Conservation (phyloP, 805 yeast genomes). For the Nematodospora valgi region DNA sequence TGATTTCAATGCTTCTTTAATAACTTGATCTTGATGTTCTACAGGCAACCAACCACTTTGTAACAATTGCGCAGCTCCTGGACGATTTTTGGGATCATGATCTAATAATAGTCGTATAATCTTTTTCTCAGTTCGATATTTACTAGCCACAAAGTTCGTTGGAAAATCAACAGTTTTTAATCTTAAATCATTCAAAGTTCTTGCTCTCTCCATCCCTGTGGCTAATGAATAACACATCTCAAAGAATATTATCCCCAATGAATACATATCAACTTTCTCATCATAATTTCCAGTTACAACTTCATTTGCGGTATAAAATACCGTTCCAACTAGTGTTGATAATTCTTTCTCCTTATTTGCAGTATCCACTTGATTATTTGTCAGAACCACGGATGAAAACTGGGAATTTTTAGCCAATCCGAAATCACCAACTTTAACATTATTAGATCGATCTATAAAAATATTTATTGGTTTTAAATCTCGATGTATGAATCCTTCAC, state of each 20-base stretch:
- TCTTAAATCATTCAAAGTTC: slow-evolving; percentile 65
- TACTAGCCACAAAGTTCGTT: slow-evolving; percentile 51
- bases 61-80: slow-evolving; percentile 71
- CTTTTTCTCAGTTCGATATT: slow-evolving; percentile 56
- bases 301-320: slow-evolving; percentile 88
- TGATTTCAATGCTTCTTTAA: slow-evolving; percentile 82
- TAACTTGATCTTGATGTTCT: slow-evolving; percentile 84
- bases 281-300: slow-evolving; percentile 79
- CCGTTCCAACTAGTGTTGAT: slow-evolving; percentile 92
- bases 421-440: slow-evolving; percentile 94
- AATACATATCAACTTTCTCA: slow-evolving; percentile 94
- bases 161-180: slow-evolving; percentile 66
- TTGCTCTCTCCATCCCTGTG: slow-evolving; percentile 94
- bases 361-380: slow-evolving; percentile 32
- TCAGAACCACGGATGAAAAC: slow-evolving; percentile 32
- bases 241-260: slow-evolving; percentile 90
- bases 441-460: slow-evolving; percentile 85
- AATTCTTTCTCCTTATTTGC: slow-evolving; percentile 76
- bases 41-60: slow-evolving; percentile 84
- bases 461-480: slow-evolving; percentile 95
- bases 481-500: slow-evolving; percentile 91
- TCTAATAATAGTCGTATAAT: slow-evolving; percentile 66
- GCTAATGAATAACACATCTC: slow-evolving; percentile 84
- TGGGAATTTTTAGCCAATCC: slow-evolving; percentile 93
- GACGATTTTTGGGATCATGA: slow-evolving; percentile 77